Evolutionary conservation across 352 stramenopile genomes (phyloP).

Genomic region (Pythium apleroticum): DNA sequence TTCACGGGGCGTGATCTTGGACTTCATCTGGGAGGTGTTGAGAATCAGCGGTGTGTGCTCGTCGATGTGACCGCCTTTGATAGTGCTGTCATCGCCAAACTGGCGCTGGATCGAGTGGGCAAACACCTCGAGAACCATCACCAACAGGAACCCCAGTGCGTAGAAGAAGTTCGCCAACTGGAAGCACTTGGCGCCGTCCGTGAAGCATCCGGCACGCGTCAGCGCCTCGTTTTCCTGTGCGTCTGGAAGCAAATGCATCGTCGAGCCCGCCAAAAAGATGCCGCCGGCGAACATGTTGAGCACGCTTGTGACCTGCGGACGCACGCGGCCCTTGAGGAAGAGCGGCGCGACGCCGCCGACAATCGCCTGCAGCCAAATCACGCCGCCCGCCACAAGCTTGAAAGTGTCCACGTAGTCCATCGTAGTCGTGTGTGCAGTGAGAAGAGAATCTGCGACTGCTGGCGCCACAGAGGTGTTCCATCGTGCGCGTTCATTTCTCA

Average conservation of each 20-base stretch:
- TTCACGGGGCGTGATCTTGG: constrained; percentile 7
- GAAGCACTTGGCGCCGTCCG: constrained; percentile 50
- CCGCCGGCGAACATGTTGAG: constrained; percentile 83
- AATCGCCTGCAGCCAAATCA: constrained; percentile 62
- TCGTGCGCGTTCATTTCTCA: not conserved
- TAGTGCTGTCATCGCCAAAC: constrained; percentile 19
- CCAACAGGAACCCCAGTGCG: constrained; percentile 65
- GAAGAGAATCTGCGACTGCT: not conserved
- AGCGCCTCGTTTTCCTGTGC: constrained; percentile 68
- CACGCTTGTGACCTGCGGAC: constrained; percentile 40
- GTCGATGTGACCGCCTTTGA: not conserved
- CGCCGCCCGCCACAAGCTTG: constrained; percentile 56
- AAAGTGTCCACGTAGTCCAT: constrained; percentile 59
- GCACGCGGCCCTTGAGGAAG: constrained; percentile 40
- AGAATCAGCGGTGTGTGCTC: constrained; percentile 35
- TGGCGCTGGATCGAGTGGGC: constrained; percentile 58
- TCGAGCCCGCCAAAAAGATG: constrained; percentile 79
- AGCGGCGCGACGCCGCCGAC: constrained; percentile 56
- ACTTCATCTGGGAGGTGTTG: constrained; percentile 10
- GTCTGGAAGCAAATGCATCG: constrained; percentile 79
- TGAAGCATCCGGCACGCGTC: constrained; percentile 40
- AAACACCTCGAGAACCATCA: constrained; percentile 72
- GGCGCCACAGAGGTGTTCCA: not conserved
- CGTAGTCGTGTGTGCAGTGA: not conserved
- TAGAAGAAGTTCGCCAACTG: constrained; percentile 85